Evolutionary conservation across 2,329 filamentous ascomycete genomes (phyloP), one percentile per base, ranked within the genome.

Genomic region (Pseudocercospora pini-densiflorae): DNA sequence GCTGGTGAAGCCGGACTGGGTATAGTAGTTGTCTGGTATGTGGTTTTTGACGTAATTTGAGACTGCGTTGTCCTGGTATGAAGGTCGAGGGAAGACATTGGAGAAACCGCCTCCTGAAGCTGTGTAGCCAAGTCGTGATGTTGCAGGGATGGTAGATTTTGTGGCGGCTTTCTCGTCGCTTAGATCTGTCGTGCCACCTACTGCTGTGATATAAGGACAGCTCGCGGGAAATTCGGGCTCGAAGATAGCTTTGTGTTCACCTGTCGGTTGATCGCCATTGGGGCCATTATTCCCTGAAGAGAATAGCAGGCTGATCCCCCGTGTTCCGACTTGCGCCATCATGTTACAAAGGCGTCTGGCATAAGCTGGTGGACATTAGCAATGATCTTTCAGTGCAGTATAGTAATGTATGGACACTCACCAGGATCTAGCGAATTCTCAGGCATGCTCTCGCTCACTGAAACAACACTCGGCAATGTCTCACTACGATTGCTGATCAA

Each of bases 321-420:
- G 85, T 1, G 87, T 84, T n/a, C 88, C 88, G 43, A 90, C 84
- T 71, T 89, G 84, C 58, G 85, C 87, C 72, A 90, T 88, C 73
- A 88, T 80, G 69, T 86, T 84, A 80, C 89, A 91, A 6, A 90
- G 86, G 57, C 84, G 83, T 54, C 80, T 79, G 8, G 87, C 86
- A 71, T 90, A 92, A 19, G 83, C 70, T 16, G 5, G 33, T 10
- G 31, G 31, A 10, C 5, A 33, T 33, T 12, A 33, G 10, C 31
- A 33, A 14, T 3, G 5, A 12, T 33, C 31, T 14, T 10, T 12
- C 31, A 14, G 29, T 8, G 29, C 29, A 33, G 10, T 10, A 14
- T 2, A 33, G 31, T 4, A 33, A 12, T 5, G 31, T 14, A 33
- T 10, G 7, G 31, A 7, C 9, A 33, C 33, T 36, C 14, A 36